These are phyloP conservation scores for Tagetes patula DNA, from an alignment of 129 eudicot species.

Conservation along the genomic window DNA sequence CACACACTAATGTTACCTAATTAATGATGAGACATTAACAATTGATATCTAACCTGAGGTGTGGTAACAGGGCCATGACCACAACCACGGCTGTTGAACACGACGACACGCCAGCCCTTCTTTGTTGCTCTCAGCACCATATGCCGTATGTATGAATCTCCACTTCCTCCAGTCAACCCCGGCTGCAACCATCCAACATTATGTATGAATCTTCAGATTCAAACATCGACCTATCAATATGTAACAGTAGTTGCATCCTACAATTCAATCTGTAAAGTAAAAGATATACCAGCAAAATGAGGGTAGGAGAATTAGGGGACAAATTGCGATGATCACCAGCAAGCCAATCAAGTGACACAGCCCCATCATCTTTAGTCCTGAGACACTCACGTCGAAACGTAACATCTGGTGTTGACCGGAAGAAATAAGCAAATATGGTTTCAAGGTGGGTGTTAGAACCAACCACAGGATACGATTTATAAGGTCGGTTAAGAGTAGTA, in stretches of 20 bases:
- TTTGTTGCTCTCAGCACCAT: slow-evolving; percentile 71
- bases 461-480: slow-evolving; percentile 57
- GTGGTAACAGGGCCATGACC: slow-evolving; percentile 86
- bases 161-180: slow-evolving; percentile 95
- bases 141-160: slow-evolving; percentile 76
- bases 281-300: slow-evolving; percentile 62
- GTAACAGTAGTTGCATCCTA: too few relatives aligned
- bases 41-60: slow-evolving; percentile 56
- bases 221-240: too few relatives aligned
- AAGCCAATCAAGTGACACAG: slow-evolving; percentile 88
- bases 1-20: background rate
- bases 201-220: background rate
- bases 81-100: slow-evolving; percentile 96
- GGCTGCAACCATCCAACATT: slow-evolving; percentile 59
- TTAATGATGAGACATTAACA: background rate
- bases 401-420: slow-evolving; percentile 67
- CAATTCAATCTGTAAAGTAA: too few relatives aligned
- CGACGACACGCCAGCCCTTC: slow-evolving; percentile 87
- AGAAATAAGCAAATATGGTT: slow-evolving; percentile 76
- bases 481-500: slow-evolving; percentile 56
- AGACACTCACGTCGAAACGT: slow-evolving; percentile 66
- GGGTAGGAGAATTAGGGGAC: slow-evolving; percentile 57
- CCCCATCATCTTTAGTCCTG: slow-evolving; percentile 65
- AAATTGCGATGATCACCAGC: slow-evolving; percentile 51
- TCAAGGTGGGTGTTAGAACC: slow-evolving; percentile 70